Conservation (phyloP, 257 asterid genomes). For the Mentha longifolia region DNA sequence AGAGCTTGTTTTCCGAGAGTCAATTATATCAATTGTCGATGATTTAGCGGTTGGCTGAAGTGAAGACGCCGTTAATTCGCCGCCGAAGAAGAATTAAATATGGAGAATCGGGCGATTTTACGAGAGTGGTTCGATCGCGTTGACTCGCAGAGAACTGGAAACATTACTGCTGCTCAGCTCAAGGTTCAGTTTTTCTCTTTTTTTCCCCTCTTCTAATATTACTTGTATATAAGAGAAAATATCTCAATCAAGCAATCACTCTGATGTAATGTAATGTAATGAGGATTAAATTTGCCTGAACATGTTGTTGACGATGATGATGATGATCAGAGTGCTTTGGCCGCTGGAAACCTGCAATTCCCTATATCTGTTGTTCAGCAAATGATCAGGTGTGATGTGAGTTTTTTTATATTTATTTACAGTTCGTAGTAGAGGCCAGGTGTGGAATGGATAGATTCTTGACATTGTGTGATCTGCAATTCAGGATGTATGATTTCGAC, state of each 20-base stretch:
- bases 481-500: conserved; percentile 87
- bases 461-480: conserved; percentile 27
- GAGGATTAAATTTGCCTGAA: background rate
- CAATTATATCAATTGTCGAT: background rate
- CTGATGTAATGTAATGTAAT: background rate
- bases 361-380: conserved; percentile 75
- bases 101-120: conserved; percentile 62
- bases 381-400: conserved; percentile 67
- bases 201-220: too few species aligned
- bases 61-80: background rate
- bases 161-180: conserved; percentile 72
- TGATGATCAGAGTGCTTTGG: conserved; percentile 60
- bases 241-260: background rate
- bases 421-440: background rate
- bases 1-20: background rate
- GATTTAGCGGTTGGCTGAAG: conserved; percentile 14
- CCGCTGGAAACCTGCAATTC: conserved; percentile 70
- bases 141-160: conserved; percentile 66
- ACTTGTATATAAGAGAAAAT: background rate
- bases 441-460: conserved; percentile 5
- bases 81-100: conserved; percentile 34
- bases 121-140: conserved; percentile 84
- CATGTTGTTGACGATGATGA: background rate
- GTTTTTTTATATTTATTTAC: background rate
- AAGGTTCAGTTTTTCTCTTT: conserved; percentile 46